Percentiles rank a stretch among this genome's conserved stretches.
Conservation (phyloP, 352 stramenopile species). For the Globisporangium paroecandrum region DNA sequence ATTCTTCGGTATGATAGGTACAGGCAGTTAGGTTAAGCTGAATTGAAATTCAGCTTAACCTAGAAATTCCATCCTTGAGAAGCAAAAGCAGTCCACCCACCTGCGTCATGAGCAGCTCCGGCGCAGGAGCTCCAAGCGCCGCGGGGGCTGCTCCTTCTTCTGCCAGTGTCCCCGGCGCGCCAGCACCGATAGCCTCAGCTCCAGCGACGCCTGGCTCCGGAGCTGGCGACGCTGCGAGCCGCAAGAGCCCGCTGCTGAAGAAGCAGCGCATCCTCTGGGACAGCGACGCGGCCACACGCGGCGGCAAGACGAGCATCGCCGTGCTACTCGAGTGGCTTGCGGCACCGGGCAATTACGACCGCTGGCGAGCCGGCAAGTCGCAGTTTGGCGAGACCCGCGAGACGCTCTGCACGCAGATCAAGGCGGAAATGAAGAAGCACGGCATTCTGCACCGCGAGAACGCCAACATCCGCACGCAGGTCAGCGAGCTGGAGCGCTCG, state of each 20-base stretch:
- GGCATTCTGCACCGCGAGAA: slow-evolving; percentile 72
- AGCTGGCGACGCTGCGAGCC: background rate
- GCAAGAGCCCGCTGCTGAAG: slow-evolving; percentile 13
- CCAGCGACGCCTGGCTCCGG: background rate
- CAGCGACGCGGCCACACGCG: slow-evolving; percentile 55
- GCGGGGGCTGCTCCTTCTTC: background rate
- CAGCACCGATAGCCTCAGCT: background rate
- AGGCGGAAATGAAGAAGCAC: slow-evolving; percentile 49
- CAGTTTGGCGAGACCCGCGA: slow-evolving; percentile 69
- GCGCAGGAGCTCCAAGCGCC: background rate
- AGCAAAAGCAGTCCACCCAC: background rate
- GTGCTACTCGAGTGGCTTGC: slow-evolving; percentile 70
- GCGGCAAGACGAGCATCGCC: slow-evolving; percentile 70
- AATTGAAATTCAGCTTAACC: background rate
- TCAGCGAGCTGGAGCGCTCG: slow-evolving; percentile 68
- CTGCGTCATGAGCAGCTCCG: background rate
- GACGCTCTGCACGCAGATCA: slow-evolving; percentile 71
- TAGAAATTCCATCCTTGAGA: background rate
- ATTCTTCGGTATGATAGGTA: too few species aligned
- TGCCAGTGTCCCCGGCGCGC: background rate
- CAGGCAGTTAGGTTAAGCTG: too few species aligned
- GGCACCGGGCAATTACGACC: slow-evolving; percentile 56
- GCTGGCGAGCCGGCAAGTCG: slow-evolving; percentile 63
- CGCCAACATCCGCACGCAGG: slow-evolving; percentile 79
- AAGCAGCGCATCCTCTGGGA: slow-evolving; percentile 78